Percentiles rank a stretch among this genome's conserved stretches.
phyloP scores from a whole-genome alignment of 768 basidiomycete species.

The Fomitopsis serialis region DNA sequence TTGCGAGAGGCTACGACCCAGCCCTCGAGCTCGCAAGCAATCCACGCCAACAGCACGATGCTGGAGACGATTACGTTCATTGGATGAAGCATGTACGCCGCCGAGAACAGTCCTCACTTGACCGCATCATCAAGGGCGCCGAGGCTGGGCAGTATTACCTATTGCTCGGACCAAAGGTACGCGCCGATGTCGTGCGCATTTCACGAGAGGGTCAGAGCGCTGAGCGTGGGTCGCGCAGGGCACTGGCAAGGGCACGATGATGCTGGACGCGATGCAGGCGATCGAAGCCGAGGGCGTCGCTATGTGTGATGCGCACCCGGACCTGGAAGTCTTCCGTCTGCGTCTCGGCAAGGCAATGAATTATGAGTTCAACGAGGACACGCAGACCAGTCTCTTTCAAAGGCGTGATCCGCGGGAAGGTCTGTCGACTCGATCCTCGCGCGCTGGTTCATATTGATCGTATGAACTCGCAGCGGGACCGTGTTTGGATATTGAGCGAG shows the following conservation, averaged over 20 bases:
- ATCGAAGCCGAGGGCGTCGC: constrained; percentile 69
- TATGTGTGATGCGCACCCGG: constrained; percentile 80
- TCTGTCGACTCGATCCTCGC: constrained; percentile 10
- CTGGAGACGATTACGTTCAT: constrained; percentile 21
- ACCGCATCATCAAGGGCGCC: constrained; percentile 71
- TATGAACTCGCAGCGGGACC: constrained; percentile 48
- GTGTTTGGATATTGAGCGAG: constrained; percentile 76
- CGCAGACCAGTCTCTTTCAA: constrained; percentile 76
- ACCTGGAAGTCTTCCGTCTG: constrained; percentile 81
- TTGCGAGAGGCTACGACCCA: constrained; percentile 77
- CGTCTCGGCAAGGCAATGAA: constrained; percentile 83
- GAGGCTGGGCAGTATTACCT: constrained; percentile 73
- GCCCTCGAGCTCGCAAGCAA: constrained; percentile 66
- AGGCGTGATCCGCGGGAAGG: constrained; percentile 80
- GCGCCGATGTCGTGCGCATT: constrained; percentile 1
- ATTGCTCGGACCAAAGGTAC: constrained; percentile 72
- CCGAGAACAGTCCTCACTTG: constrained; percentile 69
- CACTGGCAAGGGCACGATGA: constrained; percentile 80
- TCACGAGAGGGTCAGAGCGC: constrained; percentile 8
- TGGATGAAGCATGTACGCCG: constrained; percentile 64
- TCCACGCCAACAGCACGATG: constrained; percentile 27
- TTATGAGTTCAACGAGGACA: constrained; percentile 83
- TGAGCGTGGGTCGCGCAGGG: constrained; percentile 38
- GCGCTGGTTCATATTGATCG: constrained; percentile 2
- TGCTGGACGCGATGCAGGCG: constrained; percentile 74